Base-by-base conservation (phyloP, 441 rosid species). In the Gossypium gossypioides region DNA sequence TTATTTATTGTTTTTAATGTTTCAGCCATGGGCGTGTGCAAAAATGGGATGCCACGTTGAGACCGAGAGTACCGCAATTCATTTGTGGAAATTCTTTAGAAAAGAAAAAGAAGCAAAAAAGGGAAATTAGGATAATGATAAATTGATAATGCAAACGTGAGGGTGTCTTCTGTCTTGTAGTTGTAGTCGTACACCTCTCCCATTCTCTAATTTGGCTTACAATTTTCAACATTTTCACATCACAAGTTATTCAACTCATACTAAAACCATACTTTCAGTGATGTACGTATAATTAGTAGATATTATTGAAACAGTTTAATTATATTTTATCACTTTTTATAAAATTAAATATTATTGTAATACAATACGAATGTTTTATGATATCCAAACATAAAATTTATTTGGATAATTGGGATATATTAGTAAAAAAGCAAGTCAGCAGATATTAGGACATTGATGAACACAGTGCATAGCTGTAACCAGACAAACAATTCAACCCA, bases 11-110 rank as follows among this genome's bases (percentile, higher is more conserved):
- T n/a, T 50, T 62, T 69, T 27, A 37, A 8, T 59, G 16, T 65
- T 57, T 51, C 63, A 37, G 63, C 70, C 68, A 69, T 79, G 72
- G 81, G 72, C 62, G 19, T 61, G 1, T 65, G 69, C 55, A 18
- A 21, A 19, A 72, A 2, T 3, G 1, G 29, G 1, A 4, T 40
- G 68, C 27, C 68, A 40, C 51, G 51, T 63, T 63, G 3, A 63
- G 27, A 62, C 3, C 48, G 13, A 42, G 46, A 42, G 46, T 10
- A 9, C 13, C 4, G n/a, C 27, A 37, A 37, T 29, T n/a, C 18
- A 13, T 59, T 59, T 6, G 13, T 15, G 5, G 15, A 60, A 2
- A n/a, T 24, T 48, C 52, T 8, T 42, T 1, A 9, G 12, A 42
- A 42, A 42, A 42, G 48, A 7, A 42, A 42, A 42, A 42, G 12